Base-by-base conservation (phyloP, 352 stramenopile genomes). In the Aphanomyces stellatus region DNA sequence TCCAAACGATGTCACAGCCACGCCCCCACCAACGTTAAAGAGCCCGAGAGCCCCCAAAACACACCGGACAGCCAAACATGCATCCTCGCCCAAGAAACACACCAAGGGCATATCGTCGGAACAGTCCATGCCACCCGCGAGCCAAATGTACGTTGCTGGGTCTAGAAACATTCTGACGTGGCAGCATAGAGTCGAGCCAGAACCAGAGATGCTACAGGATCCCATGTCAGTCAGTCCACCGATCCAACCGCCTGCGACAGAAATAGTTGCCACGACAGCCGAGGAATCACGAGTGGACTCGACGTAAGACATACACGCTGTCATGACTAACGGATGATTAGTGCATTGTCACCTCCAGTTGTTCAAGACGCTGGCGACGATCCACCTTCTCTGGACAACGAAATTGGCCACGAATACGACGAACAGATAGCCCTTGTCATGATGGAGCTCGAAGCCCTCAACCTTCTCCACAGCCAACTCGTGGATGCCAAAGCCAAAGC, bases 401-500 rank as follows among this genome's bases (percentile, higher is more conserved):
- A 57, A n/a, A 6, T 15, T n/a, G 15, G 11, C 19, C 17, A 40
- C 49, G 49, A 57, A 1, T 57, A 35, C 28, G 49, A 57, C 49
- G 49, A 35, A 24, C 22, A 57, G 19, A 57, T 57, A 1, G 30
- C 25, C 19, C n/a, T 57, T 30, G 49, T 57, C 13, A 57, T 57
- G 22, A 30, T 34, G 27, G 49, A 57, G 49, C n/a, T 57, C 17
- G 49, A 57, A 30, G 49, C 49, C 8, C 49, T 57, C 0, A 57
- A 57, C 28, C 30, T 57, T 11, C 49, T 57, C 2, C 49, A 57
- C 49, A 57, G 27, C n/a, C 49, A 57, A 34, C 49, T 57, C 30
- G 22, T 57, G 49, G 49, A 57, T 34, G 25, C 4, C 25, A 57
- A 57, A 35, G 49, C 22, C 25, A 57, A 57, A 30, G 22, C 49